Base-by-base conservation (phyloP, 495 filamentous ascomycete species). In the Xylaria longipes region DNA sequence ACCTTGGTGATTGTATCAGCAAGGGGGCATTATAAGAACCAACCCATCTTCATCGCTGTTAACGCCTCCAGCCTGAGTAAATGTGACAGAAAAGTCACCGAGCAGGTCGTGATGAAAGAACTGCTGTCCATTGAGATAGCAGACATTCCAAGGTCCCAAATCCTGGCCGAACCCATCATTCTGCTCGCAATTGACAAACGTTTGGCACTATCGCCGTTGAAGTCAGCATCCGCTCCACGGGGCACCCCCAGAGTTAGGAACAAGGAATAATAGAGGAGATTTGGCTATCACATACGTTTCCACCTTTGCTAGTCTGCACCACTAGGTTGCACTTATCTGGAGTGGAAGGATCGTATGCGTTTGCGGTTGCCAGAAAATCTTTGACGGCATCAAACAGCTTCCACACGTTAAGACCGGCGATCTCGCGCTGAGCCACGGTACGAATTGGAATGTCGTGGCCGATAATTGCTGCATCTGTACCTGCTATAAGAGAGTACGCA, bases 41-140 rank as follows among this genome's bases (percentile, higher is more conserved):
- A 25, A 50, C 46, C 46, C 46, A 25, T 50, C 46, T 50, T 50
- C 20, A 50, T 50, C 46, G 46, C 46, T 50, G 46, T 50, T 50
- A 25, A 50, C n/a, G n/a, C 46, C 46, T 25, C 46, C 46, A 50
- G 46, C 46, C 5, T 50, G 46, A 11, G 46, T 50, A 25, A 50
- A 50, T 22, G 46, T 50, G n/a, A 50, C 46, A 9, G 46, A 50
- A 50, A 50, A 50, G 46, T 50, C 46, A 3, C 46, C 46, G 7
- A 50, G 46, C n/a, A 50, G 25, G 7, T 50, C 46, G 25, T 50
- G 46, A 25, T 50, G 46, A 25, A 50, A 50, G 6, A 22, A 50
- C n/a, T 50, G 46, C 20, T n/a, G 46, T 3, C 46, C 46, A 25
- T 50, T 50, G 46, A 50, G 46, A 50, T 50, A 50, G 46, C 46